Base-by-base conservation (phyloP, 495 filamentous ascomycete species). In the Hypomontagnella submonticulosa region DNA sequence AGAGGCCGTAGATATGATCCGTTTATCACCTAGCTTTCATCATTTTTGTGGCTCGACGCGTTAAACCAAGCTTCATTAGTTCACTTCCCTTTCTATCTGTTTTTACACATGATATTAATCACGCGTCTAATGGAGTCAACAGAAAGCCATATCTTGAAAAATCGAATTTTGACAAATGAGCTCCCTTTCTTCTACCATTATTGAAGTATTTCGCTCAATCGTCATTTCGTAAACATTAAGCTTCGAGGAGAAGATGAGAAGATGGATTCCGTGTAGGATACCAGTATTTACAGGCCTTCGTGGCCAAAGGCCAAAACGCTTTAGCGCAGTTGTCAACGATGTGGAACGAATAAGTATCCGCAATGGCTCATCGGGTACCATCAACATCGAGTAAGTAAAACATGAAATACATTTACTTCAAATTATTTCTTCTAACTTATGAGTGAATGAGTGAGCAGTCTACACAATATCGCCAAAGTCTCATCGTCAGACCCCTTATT, bases 241-340 rank as follows among this genome's bases (percentile, higher is more conserved):
- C 3, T 38, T 38, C 36, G 15, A 20, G 33, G 11, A 43, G 50
- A 57, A 63, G 52, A 72, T 90, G 87, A 75, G 91, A 88, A 60
- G 83, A 79, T 74, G 90, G 90, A 42, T 83, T 82, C 47, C 83
- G 73, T 34, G 87, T 79, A 27, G 87, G 81, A 56, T 86, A 80
- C 50, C 77, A 77, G 41, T 87, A 84, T 76, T 90, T 88, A 65
- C 79, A 80, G 19, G 88, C 80, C 40, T 61, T 36, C 51, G 48
- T 30, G 40, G 50, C 27, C 61, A 38, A 16, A 60, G 46, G 13
- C 46, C 41, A 6, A 67, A 41, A 37, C 23, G 30, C 37, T 63
- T 71, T 9, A 74, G 60, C 63, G 54, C 52, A 20, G 30, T 61
- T 49, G 52, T 52, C 46, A 55, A 63, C 43, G 5, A 67, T 57